Conservation (phyloP, 2,329 filamentous ascomycete species). For the Cordyceps tenuipes region DNA sequence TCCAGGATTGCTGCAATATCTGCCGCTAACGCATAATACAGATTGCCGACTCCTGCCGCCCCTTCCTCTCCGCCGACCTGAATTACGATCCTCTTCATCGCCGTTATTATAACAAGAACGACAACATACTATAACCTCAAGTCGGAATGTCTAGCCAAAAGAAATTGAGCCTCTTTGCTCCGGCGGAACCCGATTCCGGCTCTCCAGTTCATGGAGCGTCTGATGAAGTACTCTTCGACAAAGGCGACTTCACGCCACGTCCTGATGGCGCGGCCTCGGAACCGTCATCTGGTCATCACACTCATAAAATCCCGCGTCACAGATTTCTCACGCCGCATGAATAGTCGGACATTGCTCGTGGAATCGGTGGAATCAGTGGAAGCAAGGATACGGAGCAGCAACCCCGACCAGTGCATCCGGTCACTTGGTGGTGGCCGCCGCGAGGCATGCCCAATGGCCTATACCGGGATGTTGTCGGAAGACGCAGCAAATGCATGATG, state of each 20-base stretch:
- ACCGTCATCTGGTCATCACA: constrained; percentile 10
- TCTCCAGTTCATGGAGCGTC: constrained; percentile 2
- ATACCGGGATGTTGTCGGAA: constrained; percentile 38
- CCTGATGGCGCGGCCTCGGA: background rate
- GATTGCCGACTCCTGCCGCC: background rate
- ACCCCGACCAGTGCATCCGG: constrained; percentile 34
- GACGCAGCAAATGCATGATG: constrained; percentile 37
- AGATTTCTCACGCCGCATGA: constrained; percentile 36
- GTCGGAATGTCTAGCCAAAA: background rate
- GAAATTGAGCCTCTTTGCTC: background rate
- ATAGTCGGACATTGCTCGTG: constrained; percentile 39
- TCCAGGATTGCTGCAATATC: too few species aligned
- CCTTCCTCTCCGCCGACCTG: background rate
- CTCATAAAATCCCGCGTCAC: constrained; percentile 19
- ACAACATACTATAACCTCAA: background rate
- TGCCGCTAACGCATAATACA: too few species aligned
- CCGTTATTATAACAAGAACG: background rate
- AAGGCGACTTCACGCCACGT: background rate
- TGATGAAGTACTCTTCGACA: constrained; percentile 7
- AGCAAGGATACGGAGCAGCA: constrained; percentile 36
- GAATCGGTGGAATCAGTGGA: constrained; percentile 38
- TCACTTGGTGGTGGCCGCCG: constrained; percentile 36
- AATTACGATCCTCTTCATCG: background rate
- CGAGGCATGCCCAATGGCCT: constrained; percentile 39
- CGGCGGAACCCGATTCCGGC: background rate